Conservation (phyloP, 2,329 filamentous ascomycete genomes). For the Beauveria australis region DNA sequence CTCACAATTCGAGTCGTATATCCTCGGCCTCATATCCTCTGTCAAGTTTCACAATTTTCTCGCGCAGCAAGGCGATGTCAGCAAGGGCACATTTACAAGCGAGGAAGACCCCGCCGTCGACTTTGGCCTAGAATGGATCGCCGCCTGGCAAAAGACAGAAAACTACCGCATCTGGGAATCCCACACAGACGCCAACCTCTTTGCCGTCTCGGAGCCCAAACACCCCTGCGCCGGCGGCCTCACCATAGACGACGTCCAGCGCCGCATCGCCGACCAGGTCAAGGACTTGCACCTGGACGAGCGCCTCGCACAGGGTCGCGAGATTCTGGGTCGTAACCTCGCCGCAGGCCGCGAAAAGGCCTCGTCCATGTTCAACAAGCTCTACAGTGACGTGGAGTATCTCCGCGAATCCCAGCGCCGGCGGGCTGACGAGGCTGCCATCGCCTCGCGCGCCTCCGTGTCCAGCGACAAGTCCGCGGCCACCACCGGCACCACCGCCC, state of each 20-base stretch:
- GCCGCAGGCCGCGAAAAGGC: constrained; percentile 83
- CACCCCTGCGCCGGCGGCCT: constrained; percentile 91
- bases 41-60: constrained; percentile 81
- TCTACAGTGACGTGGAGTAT: constrained; percentile 83
- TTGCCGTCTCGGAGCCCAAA: constrained; percentile 86
- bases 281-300: constrained; percentile 92
- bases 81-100: constrained; percentile 55
- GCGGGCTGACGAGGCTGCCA: constrained; percentile 28
- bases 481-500: constrained; percentile 18
- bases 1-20: constrained; percentile 93
- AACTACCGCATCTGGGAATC: constrained; percentile 86
- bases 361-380: constrained; percentile 73
- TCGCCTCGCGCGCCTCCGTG: constrained; percentile 13
- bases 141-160: constrained; percentile 80
- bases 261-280: constrained; percentile 82
- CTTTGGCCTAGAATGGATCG: constrained; percentile 76
- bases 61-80: constrained; percentile 62
- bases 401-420: constrained; percentile 38
- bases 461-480: constrained; percentile 17
- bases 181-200: constrained; percentile 76
- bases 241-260: constrained; percentile 88
- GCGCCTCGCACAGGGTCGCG: constrained; percentile 71
- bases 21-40: constrained; percentile 77
- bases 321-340: constrained; percentile 82
- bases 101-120: constrained; percentile 82